A percentile compares a stretch with the other conserved stretches of the same genome.
phyloP scores from a whole-genome alignment of 768 basidiomycete species.

The Kwoniella mangroviensis region DNA sequence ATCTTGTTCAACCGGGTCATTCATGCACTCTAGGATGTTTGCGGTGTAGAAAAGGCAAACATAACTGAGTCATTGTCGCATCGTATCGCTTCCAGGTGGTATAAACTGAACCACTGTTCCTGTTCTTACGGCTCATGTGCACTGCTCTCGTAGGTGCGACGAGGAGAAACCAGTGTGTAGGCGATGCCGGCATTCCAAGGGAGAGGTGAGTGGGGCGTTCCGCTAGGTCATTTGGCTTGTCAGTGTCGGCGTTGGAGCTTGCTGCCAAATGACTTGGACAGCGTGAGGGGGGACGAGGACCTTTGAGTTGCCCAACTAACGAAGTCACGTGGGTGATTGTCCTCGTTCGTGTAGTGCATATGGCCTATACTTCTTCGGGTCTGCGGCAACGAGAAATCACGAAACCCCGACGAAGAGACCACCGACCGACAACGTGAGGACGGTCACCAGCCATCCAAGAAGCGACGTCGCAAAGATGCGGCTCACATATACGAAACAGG shows the following conservation, averaged over 20 bases:
- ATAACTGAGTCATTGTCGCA: slow-evolving; percentile 6
- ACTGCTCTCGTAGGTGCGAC: slow-evolving; percentile 6
- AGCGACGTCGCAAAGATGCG: not conserved
- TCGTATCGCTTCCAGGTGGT: not conserved
- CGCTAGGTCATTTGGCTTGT: no score
- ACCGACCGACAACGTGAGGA: not conserved
- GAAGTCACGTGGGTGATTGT: not conserved
- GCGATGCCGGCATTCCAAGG: slow-evolving; percentile 5
- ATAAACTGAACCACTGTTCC: not conserved
- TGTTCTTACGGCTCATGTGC: not conserved
- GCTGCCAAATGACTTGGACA: no score
- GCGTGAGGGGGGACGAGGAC: no score
- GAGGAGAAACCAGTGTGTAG: slow-evolving; percentile 14
- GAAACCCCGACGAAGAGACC: not conserved
- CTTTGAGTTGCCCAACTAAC: not conserved
- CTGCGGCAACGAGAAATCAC: not conserved
- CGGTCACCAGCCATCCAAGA: not conserved
- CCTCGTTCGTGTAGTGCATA: slow-evolving; percentile 2
- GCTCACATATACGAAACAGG: no score
- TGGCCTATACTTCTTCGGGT: not conserved
- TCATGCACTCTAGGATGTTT: slow-evolving; percentile 5
- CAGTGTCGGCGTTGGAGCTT: no score
- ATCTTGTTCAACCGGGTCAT: not conserved
- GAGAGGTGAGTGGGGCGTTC: not conserved
- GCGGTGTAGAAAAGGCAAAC: slow-evolving; percentile 10